A percentile compares a stretch with the other conserved stretches of the same genome.
Evolutionary conservation across 2,329 filamentous ascomycete genomes (phyloP).

Genomic region (Didymosphaeria variabile): DNA sequence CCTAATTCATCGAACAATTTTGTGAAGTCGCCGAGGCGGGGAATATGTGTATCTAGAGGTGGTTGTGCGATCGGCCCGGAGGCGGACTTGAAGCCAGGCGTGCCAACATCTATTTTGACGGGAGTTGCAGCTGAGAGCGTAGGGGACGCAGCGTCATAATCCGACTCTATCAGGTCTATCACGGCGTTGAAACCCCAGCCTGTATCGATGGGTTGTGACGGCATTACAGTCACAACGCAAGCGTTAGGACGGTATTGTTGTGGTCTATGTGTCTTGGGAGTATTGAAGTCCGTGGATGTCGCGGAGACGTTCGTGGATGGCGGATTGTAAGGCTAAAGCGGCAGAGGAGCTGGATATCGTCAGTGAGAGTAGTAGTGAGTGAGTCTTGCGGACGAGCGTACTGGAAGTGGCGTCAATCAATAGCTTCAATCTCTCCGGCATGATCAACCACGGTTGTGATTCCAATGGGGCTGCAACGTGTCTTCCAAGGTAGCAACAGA

Average conservation of each 20-base stretch:
- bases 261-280: neutral
- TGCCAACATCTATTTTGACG: neutral
- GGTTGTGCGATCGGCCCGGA: neutral
- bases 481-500: slow-evolving; percentile 12
- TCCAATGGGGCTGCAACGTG: slow-evolving; percentile 5
- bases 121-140: slow-evolving; percentile 17
- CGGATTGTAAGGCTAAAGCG: slow-evolving; percentile 12
- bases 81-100: neutral
- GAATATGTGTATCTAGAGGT: slow-evolving; percentile 13
- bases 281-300: neutral
- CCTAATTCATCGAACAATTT: slow-evolving; percentile 58
- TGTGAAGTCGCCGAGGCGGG: slow-evolving; percentile 55
- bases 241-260: neutral
- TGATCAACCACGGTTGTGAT: slow-evolving; percentile 33
- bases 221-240: slow-evolving; percentile 35
- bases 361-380: slow-evolving; percentile 14
- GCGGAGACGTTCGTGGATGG: neutral
- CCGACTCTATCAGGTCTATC: slow-evolving; percentile 51
- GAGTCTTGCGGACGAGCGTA: slow-evolving; percentile 25
- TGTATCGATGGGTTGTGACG: slow-evolving; percentile 45
- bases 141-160: slow-evolving; percentile 33
- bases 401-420: slow-evolving; percentile 39
- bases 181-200: slow-evolving; percentile 59
- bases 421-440: slow-evolving; percentile 42
- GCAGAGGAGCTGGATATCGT: slow-evolving; percentile 11